Percentiles rank a stretch among this genome's conserved stretches.
Evolutionary conservation across 352 stramenopile genomes (phyloP).

Genomic region (Phytopythium helicoides): DNA sequence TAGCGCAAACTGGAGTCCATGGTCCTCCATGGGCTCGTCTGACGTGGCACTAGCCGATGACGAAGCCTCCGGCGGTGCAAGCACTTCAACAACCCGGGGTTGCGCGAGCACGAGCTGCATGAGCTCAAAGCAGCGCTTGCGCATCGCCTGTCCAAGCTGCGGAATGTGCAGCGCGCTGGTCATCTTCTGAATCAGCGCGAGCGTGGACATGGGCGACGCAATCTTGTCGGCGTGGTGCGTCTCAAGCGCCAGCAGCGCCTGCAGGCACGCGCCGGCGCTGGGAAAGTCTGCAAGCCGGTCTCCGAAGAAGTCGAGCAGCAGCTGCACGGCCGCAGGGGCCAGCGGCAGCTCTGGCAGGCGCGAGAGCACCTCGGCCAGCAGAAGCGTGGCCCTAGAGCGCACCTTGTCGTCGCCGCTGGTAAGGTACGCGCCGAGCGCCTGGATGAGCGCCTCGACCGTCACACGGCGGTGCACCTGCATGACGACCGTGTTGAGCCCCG

Average conservation of each 20-base stretch:
- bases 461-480: slow-evolving; percentile 85
- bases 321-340: slow-evolving; percentile 55
- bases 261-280: slow-evolving; percentile 75
- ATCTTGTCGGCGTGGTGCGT: slow-evolving; percentile 66
- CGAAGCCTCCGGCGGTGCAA: slow-evolving; percentile 29
- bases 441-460: slow-evolving; percentile 76
- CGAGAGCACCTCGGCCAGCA: slow-evolving; percentile 87
- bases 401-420: slow-evolving; percentile 80
- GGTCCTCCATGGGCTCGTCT: slow-evolving; percentile 23
- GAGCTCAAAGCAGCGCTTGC: slow-evolving; percentile 83
- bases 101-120: slow-evolving; percentile 73
- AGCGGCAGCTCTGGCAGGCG: slow-evolving; percentile 86
- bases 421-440: slow-evolving; percentile 66
- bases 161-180: slow-evolving; percentile 68
- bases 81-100: slow-evolving; percentile 44
- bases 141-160: slow-evolving; percentile 81
- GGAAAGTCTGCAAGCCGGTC: slow-evolving; percentile 83
- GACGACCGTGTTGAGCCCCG: slow-evolving; percentile 83
- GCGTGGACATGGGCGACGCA: slow-evolving; percentile 36
- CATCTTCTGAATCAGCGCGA: slow-evolving; percentile 67
- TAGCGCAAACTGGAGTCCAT: slow-evolving; percentile 59
- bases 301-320: slow-evolving; percentile 84
- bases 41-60: slow-evolving; percentile 14
- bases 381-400: slow-evolving; percentile 70
- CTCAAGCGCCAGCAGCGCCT: slow-evolving; percentile 71